Evolutionary conservation across 2,329 filamentous ascomycete genomes (phyloP), one percentile per base, ranked within the genome.

Genomic region (Coniosporium tulheliwenetii): DNA sequence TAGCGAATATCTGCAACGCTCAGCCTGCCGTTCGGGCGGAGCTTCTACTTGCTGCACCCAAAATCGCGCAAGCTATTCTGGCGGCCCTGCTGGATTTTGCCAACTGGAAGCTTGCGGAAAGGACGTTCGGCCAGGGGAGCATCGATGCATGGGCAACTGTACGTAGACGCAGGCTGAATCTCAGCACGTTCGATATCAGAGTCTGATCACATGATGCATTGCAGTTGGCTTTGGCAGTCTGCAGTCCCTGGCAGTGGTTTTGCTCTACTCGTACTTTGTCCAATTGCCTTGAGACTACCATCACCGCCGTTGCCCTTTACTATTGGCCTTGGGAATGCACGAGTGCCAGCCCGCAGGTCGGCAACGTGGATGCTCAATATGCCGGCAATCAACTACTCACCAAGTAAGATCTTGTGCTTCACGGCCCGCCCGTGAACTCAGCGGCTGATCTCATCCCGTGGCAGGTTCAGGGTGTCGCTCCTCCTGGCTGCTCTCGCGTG

Each of bases 191-290:
- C 30, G 12, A 31, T 2, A 9, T 30, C 10, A 5, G 16, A 38
- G 5, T 16, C 16, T 46, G 39, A 50, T 47, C 39, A 26, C 41
- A 36, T 39, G 19, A 38, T 31, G 14, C 35, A 44, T 46, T 47
- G 44, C 57, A 86, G 79, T 66, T 93, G 37, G 70, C 73, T 43
- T 70, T 91, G 61, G 79, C 77, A 2, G 59, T 82, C 36, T 65
- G 78, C 52, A 93, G 78, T 59, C 85, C 91, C 5, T 98, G 91
- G 86, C 85, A 95, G 58, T 96, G 85, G 84, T 96, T 91, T 61
- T 91, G 81, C 62, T 91, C 86, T 1, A 89, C 86, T 0, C 75
- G 91, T 37, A 94, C 91, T 1, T 81, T 98, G 54, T 95, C 89
- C 41, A 98, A 98, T 62, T 91, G 80, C 40, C 66, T 96, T 4